Evolutionary conservation across 2,329 filamentous ascomycete genomes (phyloP).

Genomic region (Aspergillus puulaauensis): DNA sequence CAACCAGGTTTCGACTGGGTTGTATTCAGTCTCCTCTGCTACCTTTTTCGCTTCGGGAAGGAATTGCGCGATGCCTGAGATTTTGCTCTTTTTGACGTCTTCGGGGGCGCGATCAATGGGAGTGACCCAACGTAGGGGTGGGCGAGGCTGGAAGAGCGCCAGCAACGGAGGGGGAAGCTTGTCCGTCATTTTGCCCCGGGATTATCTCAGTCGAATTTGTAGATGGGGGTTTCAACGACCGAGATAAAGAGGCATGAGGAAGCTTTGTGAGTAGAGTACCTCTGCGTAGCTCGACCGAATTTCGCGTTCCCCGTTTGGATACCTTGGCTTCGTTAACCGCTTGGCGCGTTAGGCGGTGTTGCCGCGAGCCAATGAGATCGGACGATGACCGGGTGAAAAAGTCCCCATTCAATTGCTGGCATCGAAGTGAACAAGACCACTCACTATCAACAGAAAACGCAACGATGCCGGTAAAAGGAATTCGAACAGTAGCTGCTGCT

Average conservation of each 20-base stretch:
- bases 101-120: conserved; percentile 81
- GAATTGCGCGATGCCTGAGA: conserved; percentile 73
- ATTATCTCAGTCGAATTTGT: neutral
- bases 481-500: conserved; percentile 55
- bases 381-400: conserved; percentile 25
- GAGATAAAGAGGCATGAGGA: conserved; percentile 2
- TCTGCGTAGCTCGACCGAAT: conserved; percentile 9
- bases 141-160: conserved; percentile 91
- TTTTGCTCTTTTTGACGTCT: conserved; percentile 70
- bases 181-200: conserved; percentile 73
- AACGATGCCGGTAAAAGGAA: conserved; percentile 46
- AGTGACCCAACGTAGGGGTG: conserved; percentile 84
- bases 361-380: conserved; percentile 26
- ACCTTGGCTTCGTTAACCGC: conserved; percentile 9
- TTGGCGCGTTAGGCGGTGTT: conserved; percentile 26
- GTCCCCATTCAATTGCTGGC: conserved; percentile 11
- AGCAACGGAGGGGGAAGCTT: conserved; percentile 91
- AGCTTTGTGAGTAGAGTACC: neutral
- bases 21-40: conserved; percentile 72
- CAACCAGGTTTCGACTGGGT: conserved; percentile 89
- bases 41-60: conserved; percentile 73
- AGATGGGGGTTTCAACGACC: neutral
- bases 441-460: conserved; percentile 8
- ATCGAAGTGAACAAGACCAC: neutral
- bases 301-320: conserved; percentile 20